Percentiles rank a stretch among this genome's conserved stretches.
phyloP scores from a whole-genome alignment of 768 basidiomycete species.

The Nevesoporus exiguus region DNA sequence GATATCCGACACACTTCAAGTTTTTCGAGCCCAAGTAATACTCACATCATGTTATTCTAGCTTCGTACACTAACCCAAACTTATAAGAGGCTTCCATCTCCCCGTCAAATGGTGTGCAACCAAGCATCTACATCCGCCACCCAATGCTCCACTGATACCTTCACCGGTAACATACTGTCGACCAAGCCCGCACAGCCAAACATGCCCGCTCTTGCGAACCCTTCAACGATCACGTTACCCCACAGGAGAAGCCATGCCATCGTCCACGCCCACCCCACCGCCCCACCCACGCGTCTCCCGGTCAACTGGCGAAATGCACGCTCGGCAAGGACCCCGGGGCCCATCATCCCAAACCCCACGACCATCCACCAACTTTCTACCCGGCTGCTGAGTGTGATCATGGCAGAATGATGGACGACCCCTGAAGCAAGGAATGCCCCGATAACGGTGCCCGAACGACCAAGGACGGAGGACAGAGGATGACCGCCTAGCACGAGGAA shows the following conservation, averaged over 20 bases:
- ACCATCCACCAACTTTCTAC: background rate
- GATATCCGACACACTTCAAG: too few species aligned
- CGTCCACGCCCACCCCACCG: background rate
- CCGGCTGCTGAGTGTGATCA: background rate
- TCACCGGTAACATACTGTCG: background rate
- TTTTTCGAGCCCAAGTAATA: too few species aligned
- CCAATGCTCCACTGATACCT: background rate
- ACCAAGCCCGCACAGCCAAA: background rate
- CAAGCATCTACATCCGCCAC: background rate
- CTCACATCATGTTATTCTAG: too few species aligned
- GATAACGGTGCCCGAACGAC: background rate
- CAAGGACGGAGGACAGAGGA: background rate
- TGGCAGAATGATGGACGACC: background rate
- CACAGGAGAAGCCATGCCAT: background rate
- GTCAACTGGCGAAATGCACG: background rate
- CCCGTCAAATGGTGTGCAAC: background rate
- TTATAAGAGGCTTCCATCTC: background rate
- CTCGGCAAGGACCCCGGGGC: background rate
- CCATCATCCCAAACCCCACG: slow-evolving; percentile 4
- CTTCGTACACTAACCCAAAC: too few species aligned
- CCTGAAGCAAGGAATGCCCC: background rate
- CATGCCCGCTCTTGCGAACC: background rate
- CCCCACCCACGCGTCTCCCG: background rate
- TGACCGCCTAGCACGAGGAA: background rate
- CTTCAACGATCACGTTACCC: background rate